Base-by-base conservation (phyloP, 2,329 filamentous ascomycete genomes). In the Fusarium incarnatum region DNA sequence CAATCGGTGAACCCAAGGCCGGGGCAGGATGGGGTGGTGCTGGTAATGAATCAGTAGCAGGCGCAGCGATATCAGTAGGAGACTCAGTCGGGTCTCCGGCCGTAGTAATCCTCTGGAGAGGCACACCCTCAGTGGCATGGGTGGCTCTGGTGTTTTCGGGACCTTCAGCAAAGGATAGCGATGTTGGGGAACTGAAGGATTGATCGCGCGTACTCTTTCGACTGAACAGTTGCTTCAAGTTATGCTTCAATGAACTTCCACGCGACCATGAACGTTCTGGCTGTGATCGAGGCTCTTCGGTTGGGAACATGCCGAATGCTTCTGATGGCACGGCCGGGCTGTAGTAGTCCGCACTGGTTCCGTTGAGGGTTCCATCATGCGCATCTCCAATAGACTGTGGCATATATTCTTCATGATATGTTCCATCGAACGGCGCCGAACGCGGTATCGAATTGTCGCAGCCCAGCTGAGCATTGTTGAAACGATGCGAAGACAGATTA, bases 291-390 rank as follows among this genome's bases (percentile, higher is more conserved):
- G 77, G 72, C 15, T 70, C 71, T 11, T 67, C 59, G 7, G 73
- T 70, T 12, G 77, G 67, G 15, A 76, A 71, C 80, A 82, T 82
- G 65, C 80, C 81, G 64, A 82, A 82, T 8, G 79, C 80, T 55
- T 81, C 79, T 5, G 80, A 81, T 4, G 81, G 81, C 46, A 83
- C 78, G 5, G 78, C 78, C 15, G 79, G 77, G 50, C 80, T 81
- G 68, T 83, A 83, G 63, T 83, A 83, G 60, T 82, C 80, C 45
- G 80, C 80, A 55, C 76, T 83, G 41, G 76, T 79, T 40, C 78
- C 80, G 57, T 72, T 76, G 45, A 80, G 78, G 41, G 78, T 76
- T 44, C 75, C 76, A 30, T 77, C 73, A 22, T 78, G 75, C 30
- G 77, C 74, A 56, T 77, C 72, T 7, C 58, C 66, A 12, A 75